A percentile compares a stretch with the other conserved stretches of the same genome.
phyloP scores from a whole-genome alignment of 352 stramenopile genomes.

The Halophytophthora polymorphica region DNA sequence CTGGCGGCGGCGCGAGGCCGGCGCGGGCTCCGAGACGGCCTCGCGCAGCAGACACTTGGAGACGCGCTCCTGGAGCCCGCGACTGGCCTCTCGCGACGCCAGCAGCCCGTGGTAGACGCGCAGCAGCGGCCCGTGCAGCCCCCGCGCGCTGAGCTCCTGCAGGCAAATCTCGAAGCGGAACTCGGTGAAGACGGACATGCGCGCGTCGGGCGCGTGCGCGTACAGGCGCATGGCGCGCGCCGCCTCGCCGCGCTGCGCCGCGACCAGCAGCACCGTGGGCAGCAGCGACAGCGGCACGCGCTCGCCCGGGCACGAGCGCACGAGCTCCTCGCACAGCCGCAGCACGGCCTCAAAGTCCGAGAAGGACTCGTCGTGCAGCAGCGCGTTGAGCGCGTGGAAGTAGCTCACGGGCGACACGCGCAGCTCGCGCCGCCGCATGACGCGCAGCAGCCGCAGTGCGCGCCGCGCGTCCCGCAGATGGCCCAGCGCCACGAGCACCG shows the following conservation, averaged over 20 bases:
- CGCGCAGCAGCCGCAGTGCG: slow-evolving; percentile 33
- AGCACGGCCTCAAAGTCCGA: slow-evolving; percentile 49
- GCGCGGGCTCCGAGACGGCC: slow-evolving; percentile 37
- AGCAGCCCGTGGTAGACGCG: slow-evolving; percentile 54
- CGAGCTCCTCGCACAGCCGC: slow-evolving; percentile 52
- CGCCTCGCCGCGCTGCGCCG: slow-evolving; percentile 47
- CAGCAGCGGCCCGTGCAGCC: slow-evolving; percentile 48
- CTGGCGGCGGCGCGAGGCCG: slow-evolving; percentile 28
- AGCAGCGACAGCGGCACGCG: slow-evolving; percentile 51
- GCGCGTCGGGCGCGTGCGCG: slow-evolving; percentile 27
- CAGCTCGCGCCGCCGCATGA: slow-evolving; percentile 28
- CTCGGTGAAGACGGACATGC: slow-evolving; percentile 47
- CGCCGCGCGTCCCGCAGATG: slow-evolving; percentile 34
- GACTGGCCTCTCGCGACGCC: slow-evolving; percentile 27
- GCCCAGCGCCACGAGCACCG: slow-evolving; percentile 49
- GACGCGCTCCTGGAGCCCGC: slow-evolving; percentile 45
- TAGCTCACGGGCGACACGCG: slow-evolving; percentile 50
- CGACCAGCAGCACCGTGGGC: slow-evolving; percentile 55
- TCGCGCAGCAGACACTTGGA: slow-evolving; percentile 64
- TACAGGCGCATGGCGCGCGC: slow-evolving; percentile 70
- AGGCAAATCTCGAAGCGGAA: slow-evolving; percentile 70
- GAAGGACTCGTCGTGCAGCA: slow-evolving; percentile 51
- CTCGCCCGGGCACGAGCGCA: slow-evolving; percentile 28
- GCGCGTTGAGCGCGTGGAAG: slow-evolving; percentile 53
- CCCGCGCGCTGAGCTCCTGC: slow-evolving; percentile 47